phyloP scores from a whole-genome alignment of 805 yeast genomes.

The Candida cerambycidarum region DNA sequence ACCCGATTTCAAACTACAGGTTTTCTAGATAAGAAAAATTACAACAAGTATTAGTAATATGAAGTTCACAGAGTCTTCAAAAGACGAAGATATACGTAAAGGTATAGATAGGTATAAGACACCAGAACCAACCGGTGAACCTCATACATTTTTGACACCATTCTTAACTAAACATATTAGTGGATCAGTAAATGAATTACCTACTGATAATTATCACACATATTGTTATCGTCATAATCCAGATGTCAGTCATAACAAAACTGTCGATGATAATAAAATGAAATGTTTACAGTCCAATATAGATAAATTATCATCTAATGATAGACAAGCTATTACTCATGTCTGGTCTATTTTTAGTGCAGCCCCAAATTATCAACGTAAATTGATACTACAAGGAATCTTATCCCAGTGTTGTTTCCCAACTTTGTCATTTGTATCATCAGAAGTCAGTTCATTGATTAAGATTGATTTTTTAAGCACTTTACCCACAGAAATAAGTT shows the following conservation, averaged over 20 bases:
- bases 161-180: constrained; percentile 40
- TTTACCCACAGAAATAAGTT: constrained; percentile 80
- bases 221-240: constrained; percentile 96
- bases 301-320: constrained; percentile 63
- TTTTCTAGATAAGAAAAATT: too few relatives aligned
- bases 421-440: constrained; percentile 80
- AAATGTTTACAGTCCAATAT: constrained; percentile 57
- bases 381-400: constrained; percentile 77
- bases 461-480: constrained; percentile 86
- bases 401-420: constrained; percentile 93
- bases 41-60: not conserved
- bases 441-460: constrained; percentile 74
- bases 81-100: constrained; percentile 1
- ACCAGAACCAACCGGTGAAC: constrained; percentile 6
- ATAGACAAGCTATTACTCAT: constrained; percentile 74
- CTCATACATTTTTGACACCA: constrained; percentile 36
- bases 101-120: constrained; percentile 4
- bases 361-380: constrained; percentile 68
- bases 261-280: constrained; percentile 64
- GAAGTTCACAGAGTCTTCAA: constrained; percentile 1
- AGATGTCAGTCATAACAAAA: constrained; percentile 70
- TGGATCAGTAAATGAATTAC: constrained; percentile 34
- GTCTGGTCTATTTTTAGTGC: constrained; percentile 84
- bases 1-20: too few relatives aligned
- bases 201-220: constrained; percentile 55